Conservation (phyloP, 2,329 filamentous ascomycete genomes). For the Ophiostoma himal-ulmi region DNA sequence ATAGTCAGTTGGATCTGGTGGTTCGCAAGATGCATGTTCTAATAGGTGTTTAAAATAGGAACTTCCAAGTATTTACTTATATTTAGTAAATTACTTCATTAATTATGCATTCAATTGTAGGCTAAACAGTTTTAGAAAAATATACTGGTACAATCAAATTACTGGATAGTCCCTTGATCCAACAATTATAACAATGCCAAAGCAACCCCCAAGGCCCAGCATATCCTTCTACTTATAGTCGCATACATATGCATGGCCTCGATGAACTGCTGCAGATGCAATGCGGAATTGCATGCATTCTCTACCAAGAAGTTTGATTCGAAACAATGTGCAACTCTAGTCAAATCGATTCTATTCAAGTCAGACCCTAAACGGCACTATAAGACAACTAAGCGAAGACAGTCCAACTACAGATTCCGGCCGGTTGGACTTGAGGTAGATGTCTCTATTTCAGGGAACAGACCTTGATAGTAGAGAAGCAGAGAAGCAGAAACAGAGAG, state of each 20-base stretch:
- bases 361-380: background rate
- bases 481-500: background rate
- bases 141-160: too few relatives aligned
- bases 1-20: too few relatives aligned
- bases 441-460: background rate
- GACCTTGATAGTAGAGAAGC: background rate
- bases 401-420: background rate
- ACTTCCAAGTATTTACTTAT: too few relatives aligned
- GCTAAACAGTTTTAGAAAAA: too few relatives aligned
- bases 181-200: background rate
- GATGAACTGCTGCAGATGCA: slow-evolving; percentile 8
- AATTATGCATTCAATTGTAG: too few relatives aligned
- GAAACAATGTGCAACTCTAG: background rate
- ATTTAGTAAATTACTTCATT: too few relatives aligned
- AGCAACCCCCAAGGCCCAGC: background rate
- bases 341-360: background rate
- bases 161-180: too few relatives aligned
- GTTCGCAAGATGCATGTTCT: too few relatives aligned
- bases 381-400: slow-evolving; percentile 2
- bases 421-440: background rate
- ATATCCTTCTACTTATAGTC: background rate
- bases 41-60: too few relatives aligned
- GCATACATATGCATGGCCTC: background rate
- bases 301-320: background rate
- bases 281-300: slow-evolving; percentile 1